Evolutionary conservation across 140 eudicot species (phyloP), one percentile per base, ranked within the genome.

Genomic region (Senecio squalidus): DNA sequence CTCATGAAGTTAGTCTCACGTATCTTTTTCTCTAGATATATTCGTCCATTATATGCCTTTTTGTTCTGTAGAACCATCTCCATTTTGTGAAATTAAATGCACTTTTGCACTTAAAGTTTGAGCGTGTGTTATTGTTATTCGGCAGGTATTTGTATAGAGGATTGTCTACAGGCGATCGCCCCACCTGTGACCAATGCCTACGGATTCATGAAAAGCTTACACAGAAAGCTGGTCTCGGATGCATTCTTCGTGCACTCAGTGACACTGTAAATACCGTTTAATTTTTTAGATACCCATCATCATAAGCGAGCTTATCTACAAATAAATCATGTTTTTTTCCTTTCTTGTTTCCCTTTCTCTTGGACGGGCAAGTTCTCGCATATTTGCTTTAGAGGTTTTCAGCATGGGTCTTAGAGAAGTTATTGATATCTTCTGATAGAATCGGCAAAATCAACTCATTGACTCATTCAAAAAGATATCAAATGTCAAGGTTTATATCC

Each of bases 181-280:
- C 94, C 41, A 89, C 90, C 22, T 85, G 94, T 62, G 97, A 89
- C 43, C 97, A 89, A 55, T 89, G 97, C 73, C 80, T 89, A 29
- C 59, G 76, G 60, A 85, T 89, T 65, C 97, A 89, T 67, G 97
- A 90, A 58, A 90, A 83, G 62, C 78, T 90, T 28, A 80, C 95
- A 22, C 94, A 86, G 61, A 85, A 45, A 71, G 95, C 95, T 66
- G 97, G 97, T 41, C 69, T 85, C 53, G 97, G 97, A 13, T 90
- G 97, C 80, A 90, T 90, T 60, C 73, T 90, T 26, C 95, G 97
- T 23, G 80, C 81, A 23, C 87, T 85, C n/a, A 73, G 95, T 0
- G 95, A 90, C 67, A 85, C 85, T 50, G 76, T 72, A 52, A 89
- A 85, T 69, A 89, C 97, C 4, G 94, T 89, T 34, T 89, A 65